Evolutionary conservation across 2,329 filamentous ascomycete genomes (phyloP), one percentile per base, ranked within the genome.

Genomic region (Spiromastix sp.): DNA sequence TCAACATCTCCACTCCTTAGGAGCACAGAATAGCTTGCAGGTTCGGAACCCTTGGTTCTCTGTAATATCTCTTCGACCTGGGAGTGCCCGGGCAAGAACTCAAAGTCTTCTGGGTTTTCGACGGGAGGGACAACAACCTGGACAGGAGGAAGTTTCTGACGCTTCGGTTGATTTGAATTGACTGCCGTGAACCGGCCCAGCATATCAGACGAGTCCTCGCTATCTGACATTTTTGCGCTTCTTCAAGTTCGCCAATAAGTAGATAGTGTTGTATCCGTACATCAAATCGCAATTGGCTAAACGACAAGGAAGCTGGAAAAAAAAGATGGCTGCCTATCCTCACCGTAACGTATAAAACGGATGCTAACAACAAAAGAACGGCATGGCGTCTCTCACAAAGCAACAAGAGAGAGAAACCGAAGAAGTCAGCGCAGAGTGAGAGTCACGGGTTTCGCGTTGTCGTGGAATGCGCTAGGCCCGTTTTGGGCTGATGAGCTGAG

Each of bases 71-170:
- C 11, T 8, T 44, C 30, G 17, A 46, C 42, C n/a, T 32, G 30
- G 2, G 32, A 36, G 35, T 42, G 30, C 22, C 42, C 42, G 8
- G 44, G 44, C 4, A 46, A 30, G 33, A 39, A 32, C 9, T 30
- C 5, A 18, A 38, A 46, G 13, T 44, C 42, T 3, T 47, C 41
- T 9, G 42, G 41, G 32, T 47, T 41, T 4, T 45, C 43, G n/a
- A 45, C 40, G 2, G 16, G 29, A n/a, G 47, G 42, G 13, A 42
- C 34, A 19, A 38, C 19, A 11, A 24, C 13, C 9, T 38, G 34
- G 13, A 21, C 9, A 5, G 4, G 10, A n/a, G n/a, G n/a, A n/a
- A n/a, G n/a, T n/a, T 13, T 9, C 20, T 40, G 34, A 16, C 21
- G 38, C 3, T 28, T 32, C 8, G 20, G 16, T 19, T 19, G 21